phyloP scores from a whole-genome alignment of 306 rosid species.

The Amphicarpaea edgeworthii region DNA sequence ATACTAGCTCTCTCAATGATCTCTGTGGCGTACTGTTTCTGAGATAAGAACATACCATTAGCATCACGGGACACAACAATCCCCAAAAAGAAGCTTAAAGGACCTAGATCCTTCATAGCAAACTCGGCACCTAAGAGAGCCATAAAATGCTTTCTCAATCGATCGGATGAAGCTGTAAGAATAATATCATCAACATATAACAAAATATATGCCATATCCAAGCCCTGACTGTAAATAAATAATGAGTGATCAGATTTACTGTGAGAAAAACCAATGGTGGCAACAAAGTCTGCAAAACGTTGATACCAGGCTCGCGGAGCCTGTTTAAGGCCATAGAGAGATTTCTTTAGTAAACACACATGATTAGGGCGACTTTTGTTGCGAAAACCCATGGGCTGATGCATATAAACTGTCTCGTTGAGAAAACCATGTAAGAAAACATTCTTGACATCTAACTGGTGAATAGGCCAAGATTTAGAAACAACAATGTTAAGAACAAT shows the following conservation, averaged over 20 bases:
- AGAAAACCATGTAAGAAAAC: background rate
- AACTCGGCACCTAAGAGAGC: background rate
- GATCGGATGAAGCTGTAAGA: background rate
- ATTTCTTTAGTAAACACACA: slow-evolving; percentile 8
- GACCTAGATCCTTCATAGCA: background rate
- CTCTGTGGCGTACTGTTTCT: too few relatives aligned
- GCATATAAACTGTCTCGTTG: background rate
- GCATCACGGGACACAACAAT: background rate
- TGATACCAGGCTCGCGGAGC: background rate
- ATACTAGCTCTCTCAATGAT: too few relatives aligned
- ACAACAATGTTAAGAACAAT: background rate
- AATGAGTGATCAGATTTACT: background rate
- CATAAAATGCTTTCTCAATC: background rate
- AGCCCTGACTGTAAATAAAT: background rate
- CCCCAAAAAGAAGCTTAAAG: background rate
- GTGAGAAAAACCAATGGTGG: background rate
- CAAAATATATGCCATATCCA: background rate
- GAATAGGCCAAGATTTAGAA: background rate
- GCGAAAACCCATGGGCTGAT: background rate
- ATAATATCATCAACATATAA: background rate
- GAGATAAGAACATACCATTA: background rate
- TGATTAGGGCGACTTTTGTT: background rate
- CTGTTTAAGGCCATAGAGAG: background rate
- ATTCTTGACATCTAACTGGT: background rate
- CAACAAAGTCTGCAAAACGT: background rate